phyloP scores from a whole-genome alignment of 108 stramenopile species.

The Nitzschia sp. region DNA sequence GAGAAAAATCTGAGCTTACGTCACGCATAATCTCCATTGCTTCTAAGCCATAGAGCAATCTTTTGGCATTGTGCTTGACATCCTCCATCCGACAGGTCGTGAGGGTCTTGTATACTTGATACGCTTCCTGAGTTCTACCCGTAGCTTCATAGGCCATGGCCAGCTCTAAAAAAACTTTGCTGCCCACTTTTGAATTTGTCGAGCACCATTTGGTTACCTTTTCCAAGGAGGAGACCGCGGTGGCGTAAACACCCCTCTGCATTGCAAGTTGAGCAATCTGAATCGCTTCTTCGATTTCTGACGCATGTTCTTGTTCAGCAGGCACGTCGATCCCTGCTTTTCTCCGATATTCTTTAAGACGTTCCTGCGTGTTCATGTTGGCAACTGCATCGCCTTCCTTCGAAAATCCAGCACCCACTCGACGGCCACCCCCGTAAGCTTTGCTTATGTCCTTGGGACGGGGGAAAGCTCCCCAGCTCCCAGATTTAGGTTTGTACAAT shows the following conservation, averaged over 20 bases:
- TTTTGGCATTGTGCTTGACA: constrained; percentile 78
- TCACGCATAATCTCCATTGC: constrained; percentile 84
- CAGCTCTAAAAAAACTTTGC: constrained; percentile 80
- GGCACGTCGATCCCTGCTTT: constrained; percentile 81
- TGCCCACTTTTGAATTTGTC: constrained; percentile 70
- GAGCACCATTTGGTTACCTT: constrained; percentile 87
- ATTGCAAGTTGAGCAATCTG: constrained; percentile 52
- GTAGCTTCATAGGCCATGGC: constrained; percentile 91
- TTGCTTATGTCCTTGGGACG: constrained; percentile 91
- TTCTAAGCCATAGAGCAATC: constrained; percentile 77
- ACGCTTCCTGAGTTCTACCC: constrained; percentile 73
- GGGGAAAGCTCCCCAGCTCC: constrained; percentile 91
- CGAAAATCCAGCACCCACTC: constrained; percentile 72
- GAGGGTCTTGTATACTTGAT: constrained; percentile 59
- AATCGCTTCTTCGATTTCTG: constrained; percentile 76
- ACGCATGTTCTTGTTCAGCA: constrained; percentile 73
- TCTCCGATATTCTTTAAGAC: constrained; percentile 61
- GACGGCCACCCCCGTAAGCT: constrained; percentile 90
- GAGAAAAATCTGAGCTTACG: constrained; percentile 62
- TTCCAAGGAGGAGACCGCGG: constrained; percentile 80
- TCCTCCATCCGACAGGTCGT: constrained; percentile 74
- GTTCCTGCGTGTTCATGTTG: constrained; percentile 45
- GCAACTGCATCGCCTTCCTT: constrained; percentile 51
- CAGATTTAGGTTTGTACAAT: constrained; percentile 64
- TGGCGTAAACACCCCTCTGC: constrained; percentile 78